These are phyloP conservation scores for Phytophthora capsici DNA, from an alignment of 352 stramenopile genomes.

Conservation along the genomic window DNA sequence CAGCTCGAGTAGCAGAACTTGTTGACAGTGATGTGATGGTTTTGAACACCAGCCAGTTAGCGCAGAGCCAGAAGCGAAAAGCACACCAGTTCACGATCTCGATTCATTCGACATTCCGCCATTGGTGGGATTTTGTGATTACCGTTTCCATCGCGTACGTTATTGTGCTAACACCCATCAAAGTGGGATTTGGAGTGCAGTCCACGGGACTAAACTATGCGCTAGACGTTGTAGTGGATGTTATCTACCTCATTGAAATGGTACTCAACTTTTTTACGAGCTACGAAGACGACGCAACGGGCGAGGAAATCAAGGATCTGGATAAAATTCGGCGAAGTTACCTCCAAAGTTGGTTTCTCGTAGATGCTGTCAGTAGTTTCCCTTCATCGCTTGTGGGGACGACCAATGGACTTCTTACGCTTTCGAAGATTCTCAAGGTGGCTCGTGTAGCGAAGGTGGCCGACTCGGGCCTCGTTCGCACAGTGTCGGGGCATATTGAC, in stretches of 20 bases:
- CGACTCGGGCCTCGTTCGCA: constrained; percentile 55
- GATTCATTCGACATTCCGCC: constrained; percentile 61
- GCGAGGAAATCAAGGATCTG: constrained; percentile 66
- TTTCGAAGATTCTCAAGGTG: constrained; percentile 69
- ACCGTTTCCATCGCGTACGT: constrained; percentile 59
- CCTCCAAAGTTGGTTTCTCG: constrained; percentile 57
- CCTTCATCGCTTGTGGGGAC: constrained; percentile 47
- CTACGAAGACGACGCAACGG: constrained; percentile 65
- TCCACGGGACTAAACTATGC: constrained; percentile 38
- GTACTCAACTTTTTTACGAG: constrained; percentile 71
- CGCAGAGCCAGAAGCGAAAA: constrained; percentile 60
- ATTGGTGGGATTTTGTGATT: constrained; percentile 70
- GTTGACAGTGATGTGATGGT: constrained; percentile 71
- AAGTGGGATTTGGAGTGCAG: constrained; percentile 58
- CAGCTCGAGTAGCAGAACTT: constrained; percentile 57
- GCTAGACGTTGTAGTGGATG: constrained; percentile 57
- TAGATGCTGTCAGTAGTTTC: constrained; percentile 66
- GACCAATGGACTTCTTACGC: constrained; percentile 39
- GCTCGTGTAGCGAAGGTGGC: constrained; percentile 61
- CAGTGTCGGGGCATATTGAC: constrained; percentile 58
- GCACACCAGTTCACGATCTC: constrained; percentile 63
- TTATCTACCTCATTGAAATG: constrained; percentile 66
- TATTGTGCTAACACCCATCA: constrained; percentile 59
- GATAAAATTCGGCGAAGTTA: constrained; percentile 64
- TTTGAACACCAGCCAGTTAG: constrained; percentile 62